Evolutionary conservation across 1,284 basidiomycete species (phyloP).

Genomic region (Exobasidium rhododendri): DNA sequence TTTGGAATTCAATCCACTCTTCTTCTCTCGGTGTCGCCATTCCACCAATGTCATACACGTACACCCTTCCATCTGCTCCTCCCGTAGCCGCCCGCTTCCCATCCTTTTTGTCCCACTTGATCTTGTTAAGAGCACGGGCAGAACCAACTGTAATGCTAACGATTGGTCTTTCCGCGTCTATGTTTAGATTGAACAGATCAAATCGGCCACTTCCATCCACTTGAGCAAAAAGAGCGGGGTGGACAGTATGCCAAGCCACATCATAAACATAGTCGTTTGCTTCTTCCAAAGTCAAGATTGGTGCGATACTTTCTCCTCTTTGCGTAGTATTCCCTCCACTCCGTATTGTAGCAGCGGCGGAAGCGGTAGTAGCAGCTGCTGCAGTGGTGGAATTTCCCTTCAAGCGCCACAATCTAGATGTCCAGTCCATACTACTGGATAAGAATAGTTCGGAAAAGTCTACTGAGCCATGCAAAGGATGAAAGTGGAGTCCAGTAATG

Average conservation of each 20-base stretch:
- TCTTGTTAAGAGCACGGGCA: slow-evolving; percentile 83
- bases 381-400: slow-evolving; percentile 13
- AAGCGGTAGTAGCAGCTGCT: slow-evolving; percentile 2
- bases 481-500: slow-evolving; percentile 89
- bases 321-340: not conserved
- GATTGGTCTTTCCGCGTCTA: slow-evolving; percentile 71
- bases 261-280: slow-evolving; percentile 98
- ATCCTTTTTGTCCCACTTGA: slow-evolving; percentile 86
- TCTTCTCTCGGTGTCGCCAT: slow-evolving; percentile 30
- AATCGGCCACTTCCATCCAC: slow-evolving; percentile 93
- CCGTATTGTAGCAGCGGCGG: not conserved
- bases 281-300: slow-evolving; percentile 64
- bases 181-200: slow-evolving; percentile 93
- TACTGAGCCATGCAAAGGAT: slow-evolving; percentile 74
- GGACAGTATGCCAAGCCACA: slow-evolving; percentile 91
- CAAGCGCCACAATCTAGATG: slow-evolving; percentile 39
- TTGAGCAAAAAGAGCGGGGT: slow-evolving; percentile 87
- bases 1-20: slow-evolving; percentile 33
- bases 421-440: slow-evolving; percentile 57
- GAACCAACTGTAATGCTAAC: slow-evolving; percentile 41
- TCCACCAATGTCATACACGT: slow-evolving; percentile 67
- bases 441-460: slow-evolving; percentile 95
- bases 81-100: slow-evolving; percentile 80
- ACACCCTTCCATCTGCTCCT: slow-evolving; percentile 84
- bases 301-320: slow-evolving; percentile 9